phyloP scores from a whole-genome alignment of 495 filamentous ascomycete species.

The Podospora didyma region DNA sequence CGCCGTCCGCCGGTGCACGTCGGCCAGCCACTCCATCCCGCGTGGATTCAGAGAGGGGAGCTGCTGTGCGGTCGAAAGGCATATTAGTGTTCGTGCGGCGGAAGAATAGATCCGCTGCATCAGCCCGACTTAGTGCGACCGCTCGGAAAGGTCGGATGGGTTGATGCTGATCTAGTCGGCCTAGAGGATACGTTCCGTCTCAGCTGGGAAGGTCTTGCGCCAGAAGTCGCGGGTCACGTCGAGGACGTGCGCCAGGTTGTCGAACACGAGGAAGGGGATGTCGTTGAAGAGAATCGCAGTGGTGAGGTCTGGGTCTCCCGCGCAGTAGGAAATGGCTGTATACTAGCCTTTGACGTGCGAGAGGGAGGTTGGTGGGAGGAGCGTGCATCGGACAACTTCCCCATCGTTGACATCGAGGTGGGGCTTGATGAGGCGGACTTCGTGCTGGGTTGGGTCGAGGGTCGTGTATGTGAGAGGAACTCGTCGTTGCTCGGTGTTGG shows the following conservation, averaged over 20 bases:
- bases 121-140: slow-evolving; percentile 16
- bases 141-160: slow-evolving; percentile 20
- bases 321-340: slow-evolving; percentile 1
- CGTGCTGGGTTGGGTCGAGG: not conserved
- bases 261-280: slow-evolving; percentile 11
- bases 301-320: not conserved
- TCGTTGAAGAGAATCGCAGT: slow-evolving; percentile 15
- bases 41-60: not conserved
- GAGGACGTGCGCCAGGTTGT: slow-evolving; percentile 19
- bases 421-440: slow-evolving; percentile 7
- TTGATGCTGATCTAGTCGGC: slow-evolving; percentile 19
- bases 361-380: not conserved
- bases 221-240: slow-evolving; percentile 13
- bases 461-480: not conserved
- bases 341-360: not conserved
- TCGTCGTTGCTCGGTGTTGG: slow-evolving; percentile 8
- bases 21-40: slow-evolving; percentile 2
- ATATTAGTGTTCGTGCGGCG: not conserved
- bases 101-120: not conserved
- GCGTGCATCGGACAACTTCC: not conserved
- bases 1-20: not conserved
- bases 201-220: not conserved
- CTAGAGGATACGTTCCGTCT: slow-evolving; percentile 12
- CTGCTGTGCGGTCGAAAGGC: not conserved
- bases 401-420: not conserved